Evolutionary conservation across 257 asterid genomes (phyloP).

Genomic region (Mentha longifolia): DNA sequence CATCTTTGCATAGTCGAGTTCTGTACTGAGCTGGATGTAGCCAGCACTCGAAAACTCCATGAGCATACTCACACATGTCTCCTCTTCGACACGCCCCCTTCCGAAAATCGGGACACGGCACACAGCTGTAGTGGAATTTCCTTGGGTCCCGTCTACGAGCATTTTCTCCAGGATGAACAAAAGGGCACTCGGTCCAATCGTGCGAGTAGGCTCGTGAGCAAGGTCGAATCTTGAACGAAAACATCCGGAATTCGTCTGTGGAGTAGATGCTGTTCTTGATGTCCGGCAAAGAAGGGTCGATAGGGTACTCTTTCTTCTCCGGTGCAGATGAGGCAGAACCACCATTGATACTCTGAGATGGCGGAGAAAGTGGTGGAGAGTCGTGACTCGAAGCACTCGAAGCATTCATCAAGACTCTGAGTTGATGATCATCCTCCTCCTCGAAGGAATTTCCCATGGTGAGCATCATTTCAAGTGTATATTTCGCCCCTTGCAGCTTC

Average conservation of each 20-base stretch:
- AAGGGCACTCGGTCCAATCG: slow-evolving; percentile 98
- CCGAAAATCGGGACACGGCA: slow-evolving; percentile 85
- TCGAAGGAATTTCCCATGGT: slow-evolving; percentile 38
- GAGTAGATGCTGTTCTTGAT: slow-evolving; percentile 81
- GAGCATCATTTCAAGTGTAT: slow-evolving; percentile 62
- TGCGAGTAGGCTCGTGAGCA: slow-evolving; percentile 93
- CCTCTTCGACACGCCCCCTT: slow-evolving; percentile 85
- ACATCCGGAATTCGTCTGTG: slow-evolving; percentile 88
- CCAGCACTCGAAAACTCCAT: slow-evolving; percentile 92
- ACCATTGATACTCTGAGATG: slow-evolving; percentile 44
- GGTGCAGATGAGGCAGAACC: slow-evolving; percentile 32
- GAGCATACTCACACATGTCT: slow-evolving; percentile 89
- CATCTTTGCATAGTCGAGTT: slow-evolving; percentile 87
- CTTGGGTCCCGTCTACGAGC: slow-evolving; percentile 89
- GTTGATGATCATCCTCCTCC: slow-evolving; percentile 39
- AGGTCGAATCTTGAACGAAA: slow-evolving; percentile 76
- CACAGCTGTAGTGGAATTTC: slow-evolving; percentile 79
- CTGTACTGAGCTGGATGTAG: slow-evolving; percentile 89
- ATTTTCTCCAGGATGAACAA: slow-evolving; percentile 92
- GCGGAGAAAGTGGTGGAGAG: slow-evolving; percentile 54
- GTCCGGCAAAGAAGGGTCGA: slow-evolving; percentile 86
- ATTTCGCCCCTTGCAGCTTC: slow-evolving; percentile 41
- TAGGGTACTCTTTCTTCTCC: slow-evolving; percentile 77
- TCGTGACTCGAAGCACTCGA: slow-evolving; percentile 41
- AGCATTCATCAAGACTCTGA: slow-evolving; percentile 35